Percentiles rank a stretch among this genome's conserved stretches.
Evolutionary conservation across 306 rosid genomes (phyloP).

Genomic region (Styphnolobium japonicum): DNA sequence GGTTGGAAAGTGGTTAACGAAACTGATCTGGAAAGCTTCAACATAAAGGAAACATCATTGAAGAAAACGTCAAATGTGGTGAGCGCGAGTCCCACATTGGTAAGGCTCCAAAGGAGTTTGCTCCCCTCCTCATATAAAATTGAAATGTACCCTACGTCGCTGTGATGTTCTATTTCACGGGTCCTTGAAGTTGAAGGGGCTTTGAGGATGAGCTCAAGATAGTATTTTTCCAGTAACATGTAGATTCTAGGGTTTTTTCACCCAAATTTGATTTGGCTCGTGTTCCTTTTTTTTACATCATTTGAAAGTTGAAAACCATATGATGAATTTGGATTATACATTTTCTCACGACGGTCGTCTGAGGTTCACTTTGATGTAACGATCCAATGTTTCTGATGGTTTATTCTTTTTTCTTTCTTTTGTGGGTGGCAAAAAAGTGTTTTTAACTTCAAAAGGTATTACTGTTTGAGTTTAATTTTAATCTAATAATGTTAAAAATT

Average conservation of each 20-base stretch:
- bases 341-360: constrained; percentile 31
- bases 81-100: not conserved
- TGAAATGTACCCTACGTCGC: too few species aligned
- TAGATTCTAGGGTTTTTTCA: too few species aligned
- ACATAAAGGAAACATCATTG: not conserved
- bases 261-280: too few species aligned
- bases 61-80: not conserved
- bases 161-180: not conserved
- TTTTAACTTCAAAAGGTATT: too few species aligned
- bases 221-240: too few species aligned
- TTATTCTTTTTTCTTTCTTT: not conserved
- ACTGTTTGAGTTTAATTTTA: too few species aligned
- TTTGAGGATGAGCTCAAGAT: not conserved
- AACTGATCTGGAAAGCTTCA: too few species aligned
- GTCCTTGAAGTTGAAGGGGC: not conserved
- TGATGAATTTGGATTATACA: constrained; percentile 32
- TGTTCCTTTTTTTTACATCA: not conserved
- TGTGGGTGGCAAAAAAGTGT: not conserved
- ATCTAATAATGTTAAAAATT: too few species aligned
- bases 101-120: not conserved
- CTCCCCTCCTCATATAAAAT: not conserved
- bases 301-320: not conserved
- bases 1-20: too few species aligned
- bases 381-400: constrained; percentile 28
- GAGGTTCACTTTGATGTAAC: constrained; percentile 10